Evolutionary conservation across 331 rosid species (phyloP).

Genomic region (Quercus phellos): DNA sequence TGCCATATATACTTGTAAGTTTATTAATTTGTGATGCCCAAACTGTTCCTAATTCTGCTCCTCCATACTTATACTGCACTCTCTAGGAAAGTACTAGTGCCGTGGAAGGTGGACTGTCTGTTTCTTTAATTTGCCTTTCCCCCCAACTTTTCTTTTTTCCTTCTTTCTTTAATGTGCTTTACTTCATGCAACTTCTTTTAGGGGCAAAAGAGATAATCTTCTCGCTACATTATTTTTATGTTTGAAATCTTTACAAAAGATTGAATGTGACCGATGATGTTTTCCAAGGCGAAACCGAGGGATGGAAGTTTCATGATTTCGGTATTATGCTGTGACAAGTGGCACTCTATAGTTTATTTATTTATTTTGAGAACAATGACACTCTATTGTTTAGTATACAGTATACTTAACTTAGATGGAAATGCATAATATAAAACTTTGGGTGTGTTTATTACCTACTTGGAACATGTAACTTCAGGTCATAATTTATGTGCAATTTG

Average conservation of each 20-base stretch:
- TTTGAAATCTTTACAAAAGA: not conserved
- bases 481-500: no score
- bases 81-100: slow-evolving; percentile 24
- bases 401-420: no score
- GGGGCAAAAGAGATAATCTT: not conserved
- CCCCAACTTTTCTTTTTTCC: not conserved
- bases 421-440: no score
- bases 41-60: slow-evolving; percentile 20
- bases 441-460: no score
- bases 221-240: not conserved
- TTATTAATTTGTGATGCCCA: slow-evolving; percentile 9
- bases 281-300: not conserved
- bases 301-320: slow-evolving; percentile 28
- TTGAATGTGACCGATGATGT: not conserved
- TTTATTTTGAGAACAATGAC: no score
- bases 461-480: no score
- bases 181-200: not conserved
- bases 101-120: slow-evolving; percentile 22
- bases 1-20: slow-evolving; percentile 7
- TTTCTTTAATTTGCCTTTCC: not conserved
- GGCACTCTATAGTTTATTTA: not conserved
- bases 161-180: slow-evolving; percentile 3
- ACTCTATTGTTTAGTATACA: no score
- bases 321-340: slow-evolving; percentile 4
- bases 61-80: slow-evolving; percentile 12